phyloP scores from a whole-genome alignment of 2,329 filamentous ascomycete genomes.

The Teratosphaeriaceae sp. region DNA sequence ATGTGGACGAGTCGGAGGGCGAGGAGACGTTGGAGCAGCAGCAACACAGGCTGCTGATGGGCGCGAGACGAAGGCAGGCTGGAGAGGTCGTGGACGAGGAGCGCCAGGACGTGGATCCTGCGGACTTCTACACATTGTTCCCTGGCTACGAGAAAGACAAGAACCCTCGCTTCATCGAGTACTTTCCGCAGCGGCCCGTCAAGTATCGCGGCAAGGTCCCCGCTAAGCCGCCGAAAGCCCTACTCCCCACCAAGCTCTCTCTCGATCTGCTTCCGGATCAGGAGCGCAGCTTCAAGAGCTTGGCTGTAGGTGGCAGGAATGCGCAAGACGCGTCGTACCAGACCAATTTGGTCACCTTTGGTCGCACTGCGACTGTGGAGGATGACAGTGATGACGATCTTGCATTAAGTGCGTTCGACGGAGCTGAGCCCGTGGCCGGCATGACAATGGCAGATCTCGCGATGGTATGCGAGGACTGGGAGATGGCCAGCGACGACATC shows the following conservation, averaged over 20 bases:
- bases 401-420: constrained; percentile 47
- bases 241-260: constrained; percentile 80
- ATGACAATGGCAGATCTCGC: constrained; percentile 74
- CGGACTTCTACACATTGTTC: constrained; percentile 72
- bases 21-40: constrained; percentile 22
- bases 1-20: constrained; percentile 20
- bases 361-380: constrained; percentile 47
- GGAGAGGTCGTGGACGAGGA: constrained; percentile 20
- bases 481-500: constrained; percentile 50
- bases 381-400: constrained; percentile 44
- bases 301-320: constrained; percentile 40
- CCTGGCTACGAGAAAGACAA: constrained; percentile 72
- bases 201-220: constrained; percentile 74
- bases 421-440: constrained; percentile 63
- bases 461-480: constrained; percentile 83
- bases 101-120: constrained; percentile 57
- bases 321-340: constrained; percentile 41
- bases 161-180: constrained; percentile 70
- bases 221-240: constrained; percentile 68
- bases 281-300: constrained; percentile 76
- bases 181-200: constrained; percentile 75
- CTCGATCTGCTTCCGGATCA: constrained; percentile 82
- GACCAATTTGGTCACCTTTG: constrained; percentile 39
- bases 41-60: constrained; percentile 28
- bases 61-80: constrained; percentile 15